Evolutionary conservation across 208 protist species (phyloP).

Genomic region (Acanthamoeba triangularis): DNA sequence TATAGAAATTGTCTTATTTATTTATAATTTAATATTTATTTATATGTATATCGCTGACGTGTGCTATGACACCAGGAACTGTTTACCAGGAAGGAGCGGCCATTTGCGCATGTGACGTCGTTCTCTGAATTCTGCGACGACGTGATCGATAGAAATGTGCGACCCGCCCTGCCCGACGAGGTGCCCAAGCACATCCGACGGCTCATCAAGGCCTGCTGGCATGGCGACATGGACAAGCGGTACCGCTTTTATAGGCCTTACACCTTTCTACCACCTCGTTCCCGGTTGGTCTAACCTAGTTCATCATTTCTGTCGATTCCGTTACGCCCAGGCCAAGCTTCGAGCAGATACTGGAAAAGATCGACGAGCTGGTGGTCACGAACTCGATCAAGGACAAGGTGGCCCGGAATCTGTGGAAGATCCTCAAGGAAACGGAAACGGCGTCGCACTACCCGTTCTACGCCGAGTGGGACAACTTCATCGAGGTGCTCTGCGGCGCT

Average conservation of each 20-base stretch:
- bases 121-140: slow-evolving; percentile 63
- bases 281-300: too few relatives aligned
- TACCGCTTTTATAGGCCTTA: background rate
- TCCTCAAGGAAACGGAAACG: slow-evolving; percentile 45
- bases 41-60: background rate
- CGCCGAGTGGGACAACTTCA: slow-evolving; percentile 65
- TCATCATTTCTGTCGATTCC: too few relatives aligned
- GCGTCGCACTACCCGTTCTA: slow-evolving; percentile 20
- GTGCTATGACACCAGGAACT: background rate
- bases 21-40: background rate
- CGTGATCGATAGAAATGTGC: slow-evolving; percentile 34
- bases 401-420: slow-evolving; percentile 60
- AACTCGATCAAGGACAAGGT: slow-evolving; percentile 49
- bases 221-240: slow-evolving; percentile 53
- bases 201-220: slow-evolving; percentile 60
- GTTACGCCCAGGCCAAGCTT: slow-evolving; percentile 40
- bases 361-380: slow-evolving; percentile 48
- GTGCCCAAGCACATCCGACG: slow-evolving; percentile 28
- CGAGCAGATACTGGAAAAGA: slow-evolving; percentile 27
- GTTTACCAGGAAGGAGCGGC: slow-evolving; percentile 15
- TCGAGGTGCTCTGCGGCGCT: slow-evolving; percentile 52
- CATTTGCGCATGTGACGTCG: slow-evolving; percentile 46
- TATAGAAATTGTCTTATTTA: background rate
- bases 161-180: background rate
- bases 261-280: background rate